Percentiles rank a stretch among this genome's conserved stretches.
Evolutionary conservation across 768 basidiomycete genomes (phyloP).

Genomic region (Gloeostereum incarnatum): DNA sequence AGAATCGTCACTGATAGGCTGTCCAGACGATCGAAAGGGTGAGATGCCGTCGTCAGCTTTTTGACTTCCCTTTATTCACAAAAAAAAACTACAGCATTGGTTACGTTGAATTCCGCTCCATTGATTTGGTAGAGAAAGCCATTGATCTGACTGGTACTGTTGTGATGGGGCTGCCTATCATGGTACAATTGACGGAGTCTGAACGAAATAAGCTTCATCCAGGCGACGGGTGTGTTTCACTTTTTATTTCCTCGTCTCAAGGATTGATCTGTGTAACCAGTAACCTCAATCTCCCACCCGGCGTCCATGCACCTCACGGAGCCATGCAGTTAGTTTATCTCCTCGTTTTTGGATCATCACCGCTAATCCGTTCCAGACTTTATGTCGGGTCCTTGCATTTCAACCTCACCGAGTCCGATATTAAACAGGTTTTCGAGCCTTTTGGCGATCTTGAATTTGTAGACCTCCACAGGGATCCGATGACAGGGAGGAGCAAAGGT

Average conservation of each 20-base stretch:
- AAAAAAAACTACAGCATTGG: slow-evolving; percentile 70
- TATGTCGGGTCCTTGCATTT: slow-evolving; percentile 97
- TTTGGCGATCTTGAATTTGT: slow-evolving; percentile 98
- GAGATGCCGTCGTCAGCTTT: slow-evolving; percentile 6
- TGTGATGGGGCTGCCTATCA: slow-evolving; percentile 97
- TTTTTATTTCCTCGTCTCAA: background rate
- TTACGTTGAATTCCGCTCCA: slow-evolving; percentile 91
- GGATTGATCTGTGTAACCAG: slow-evolving; percentile 23
- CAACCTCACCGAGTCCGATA: slow-evolving; percentile 93
- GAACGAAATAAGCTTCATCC: slow-evolving; percentile 88
- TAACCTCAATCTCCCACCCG: slow-evolving; percentile 77
- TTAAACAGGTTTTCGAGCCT: slow-evolving; percentile 98
- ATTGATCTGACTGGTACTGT: slow-evolving; percentile 86
- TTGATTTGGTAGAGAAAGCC: slow-evolving; percentile 89
- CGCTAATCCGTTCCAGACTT: slow-evolving; percentile 40
- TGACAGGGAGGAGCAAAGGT: slow-evolving; percentile 93
- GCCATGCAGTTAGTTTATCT: slow-evolving; percentile 66
- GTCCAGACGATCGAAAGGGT: slow-evolving; percentile 98
- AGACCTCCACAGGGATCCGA: slow-evolving; percentile 92
- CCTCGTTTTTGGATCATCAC: background rate
- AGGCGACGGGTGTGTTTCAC: slow-evolving; percentile 64
- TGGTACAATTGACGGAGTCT: slow-evolving; percentile 94
- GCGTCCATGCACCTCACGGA: slow-evolving; percentile 71
- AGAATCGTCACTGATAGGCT: slow-evolving; percentile 93
- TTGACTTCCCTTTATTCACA: slow-evolving; percentile 5